Base-by-base conservation (phyloP, 768 basidiomycete genomes). In the Pholiota molesta region DNA sequence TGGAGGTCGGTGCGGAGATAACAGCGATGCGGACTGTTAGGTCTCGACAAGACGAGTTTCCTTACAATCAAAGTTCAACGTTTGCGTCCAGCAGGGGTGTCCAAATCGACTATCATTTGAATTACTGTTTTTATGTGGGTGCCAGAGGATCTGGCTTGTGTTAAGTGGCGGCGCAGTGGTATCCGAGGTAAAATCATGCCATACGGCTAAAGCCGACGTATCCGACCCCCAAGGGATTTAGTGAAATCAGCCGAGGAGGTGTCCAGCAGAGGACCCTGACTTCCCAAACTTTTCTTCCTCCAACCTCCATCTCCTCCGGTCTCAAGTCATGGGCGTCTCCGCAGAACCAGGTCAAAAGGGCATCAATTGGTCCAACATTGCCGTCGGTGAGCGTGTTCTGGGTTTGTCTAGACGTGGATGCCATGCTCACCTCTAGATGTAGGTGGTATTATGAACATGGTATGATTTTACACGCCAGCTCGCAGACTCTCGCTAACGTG, bases 391-490 rank as follows among this genome's bases (percentile, higher is more conserved):
- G 92, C 76, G 56, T 62, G 57, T 66, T 44, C 59, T 23, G 37
- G 64, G 60, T 26, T 8, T 35, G 56, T 62, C n/a, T 35, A 28
- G 66, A 44, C 61, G 62, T 72, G 57, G 61, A 40, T 63, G 59
- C 62, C 51, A 17, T 59, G 56, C 54, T 73, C 31, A 70, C 67
- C 64, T 68, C 10, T 23, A 59, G 51, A 35, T 33, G 66, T 16
- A 95, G 95, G 96, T 78, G 96, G 81, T 63, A 94, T 97, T 72
- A 98, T 99, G 97, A 98, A 98, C 83, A 92, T 99, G 92, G 95
- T 97, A 79, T 70, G 68, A 73, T 61, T 65, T 44, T 52, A 42
- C 26, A 47, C 8, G 26, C 31, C 19, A 37, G 31, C 29, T 29
- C 37, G 52, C 26, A 52, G 49, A 37, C 19, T 39, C 29, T 40